Evolutionary conservation across 306 rosid genomes (phyloP).

Genomic region (Malus sylvestris): DNA sequence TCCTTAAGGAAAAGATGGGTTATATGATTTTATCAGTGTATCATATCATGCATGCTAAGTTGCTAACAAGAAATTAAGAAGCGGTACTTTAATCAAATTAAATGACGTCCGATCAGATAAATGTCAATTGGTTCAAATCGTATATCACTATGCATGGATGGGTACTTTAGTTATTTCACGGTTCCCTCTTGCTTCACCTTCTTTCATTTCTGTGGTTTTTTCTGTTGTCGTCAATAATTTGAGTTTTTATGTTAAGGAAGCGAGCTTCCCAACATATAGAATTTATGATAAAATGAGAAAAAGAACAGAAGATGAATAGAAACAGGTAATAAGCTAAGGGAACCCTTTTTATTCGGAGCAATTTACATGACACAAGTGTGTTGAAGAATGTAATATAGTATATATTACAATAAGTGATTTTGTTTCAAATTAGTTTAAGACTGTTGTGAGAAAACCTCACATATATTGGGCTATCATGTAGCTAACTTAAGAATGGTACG

Average conservation of each 20-base stretch:
- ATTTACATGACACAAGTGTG: too few relatives aligned
- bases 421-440: too few relatives aligned
- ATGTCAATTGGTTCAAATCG: not conserved
- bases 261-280: not conserved
- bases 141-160: constrained; percentile 6
- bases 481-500: not conserved
- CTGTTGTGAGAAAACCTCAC: too few relatives aligned
- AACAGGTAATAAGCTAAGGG: not conserved
- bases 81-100: not conserved
- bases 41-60: not conserved
- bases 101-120: constrained; percentile 1
- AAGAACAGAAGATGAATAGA: not conserved
- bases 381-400: too few relatives aligned
- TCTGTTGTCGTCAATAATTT: not conserved
- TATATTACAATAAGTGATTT: too few relatives aligned
- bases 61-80: not conserved
- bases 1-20: not conserved
- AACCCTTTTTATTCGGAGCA: too few relatives aligned
- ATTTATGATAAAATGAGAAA: not conserved
- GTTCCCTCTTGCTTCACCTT: constrained; percentile 27
- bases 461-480: too few relatives aligned
- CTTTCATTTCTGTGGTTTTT: not conserved
- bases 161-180: constrained; percentile 31
- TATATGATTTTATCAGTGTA: not conserved
- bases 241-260: not conserved